phyloP scores from a whole-genome alignment of 1,284 basidiomycete species.

The Anthracocystis panici-leucophaei region DNA sequence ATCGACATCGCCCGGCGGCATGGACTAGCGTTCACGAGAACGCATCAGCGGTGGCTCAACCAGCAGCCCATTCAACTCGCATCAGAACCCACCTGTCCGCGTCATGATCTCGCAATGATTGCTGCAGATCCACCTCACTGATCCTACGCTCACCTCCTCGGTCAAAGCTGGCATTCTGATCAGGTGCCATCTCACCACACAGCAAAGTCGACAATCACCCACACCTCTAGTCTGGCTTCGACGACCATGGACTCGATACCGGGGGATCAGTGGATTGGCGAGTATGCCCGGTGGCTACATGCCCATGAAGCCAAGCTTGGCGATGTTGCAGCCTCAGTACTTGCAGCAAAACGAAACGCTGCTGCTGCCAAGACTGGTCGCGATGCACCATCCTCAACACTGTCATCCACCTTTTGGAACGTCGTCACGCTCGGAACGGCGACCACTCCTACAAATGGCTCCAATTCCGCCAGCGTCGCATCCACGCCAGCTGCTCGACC shows the following conservation, averaged over 20 bases:
- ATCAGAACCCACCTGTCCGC: neutral
- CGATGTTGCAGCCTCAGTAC: constrained; percentile 28
- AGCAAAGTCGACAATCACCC: neutral
- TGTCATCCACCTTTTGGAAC: constrained; percentile 44
- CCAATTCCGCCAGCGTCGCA: constrained; percentile 6
- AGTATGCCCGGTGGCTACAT: constrained; percentile 58
- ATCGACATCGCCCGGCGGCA: neutral
- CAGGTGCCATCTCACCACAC: neutral
- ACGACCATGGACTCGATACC: constrained; percentile 50
- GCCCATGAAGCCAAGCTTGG: constrained; percentile 57
- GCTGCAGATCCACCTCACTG: neutral
- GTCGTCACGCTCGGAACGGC: constrained; percentile 41
- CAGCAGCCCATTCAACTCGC: neutral
- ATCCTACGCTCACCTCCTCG: neutral
- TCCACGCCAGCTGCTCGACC: constrained; percentile 23
- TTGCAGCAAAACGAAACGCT: constrained; percentile 13
- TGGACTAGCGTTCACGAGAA: too few relatives aligned
- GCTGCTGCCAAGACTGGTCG: constrained; percentile 3
- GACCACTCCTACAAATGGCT: neutral
- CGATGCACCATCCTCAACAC: constrained; percentile 1
- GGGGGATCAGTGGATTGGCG: constrained; percentile 54
- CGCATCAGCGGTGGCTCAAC: too few relatives aligned
- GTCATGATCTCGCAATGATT: constrained; percentile 4
- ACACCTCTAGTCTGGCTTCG: neutral
- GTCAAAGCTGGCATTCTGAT: neutral